phyloP scores from a whole-genome alignment of 2,329 filamentous ascomycete species.

The Diaporthe sp. region DNA sequence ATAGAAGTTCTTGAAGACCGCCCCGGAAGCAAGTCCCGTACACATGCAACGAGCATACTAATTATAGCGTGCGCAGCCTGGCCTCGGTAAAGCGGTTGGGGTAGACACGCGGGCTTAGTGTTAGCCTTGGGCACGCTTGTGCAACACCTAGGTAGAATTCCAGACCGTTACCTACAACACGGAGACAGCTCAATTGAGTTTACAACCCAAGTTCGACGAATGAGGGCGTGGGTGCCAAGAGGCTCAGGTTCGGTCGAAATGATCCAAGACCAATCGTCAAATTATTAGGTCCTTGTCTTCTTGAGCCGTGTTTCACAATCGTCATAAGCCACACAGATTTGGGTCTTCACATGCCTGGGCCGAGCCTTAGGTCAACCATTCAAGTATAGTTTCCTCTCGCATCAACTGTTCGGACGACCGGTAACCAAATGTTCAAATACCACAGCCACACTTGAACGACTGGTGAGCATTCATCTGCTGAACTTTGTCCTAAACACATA shows the following conservation, averaged over 20 bases:
- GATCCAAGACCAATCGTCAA: neutral
- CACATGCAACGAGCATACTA: neutral
- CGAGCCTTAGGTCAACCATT: neutral
- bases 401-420: neutral
- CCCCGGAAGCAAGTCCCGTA: neutral
- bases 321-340: neutral
- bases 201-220: neutral
- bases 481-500: neutral
- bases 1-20: neutral
- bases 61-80: neutral
- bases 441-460: neutral
- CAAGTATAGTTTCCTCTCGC: neutral
- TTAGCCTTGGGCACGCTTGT: neutral
- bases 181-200: neutral
- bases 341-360: neutral
- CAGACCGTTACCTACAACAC: neutral
- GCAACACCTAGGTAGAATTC: neutral
- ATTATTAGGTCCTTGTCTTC: neutral
- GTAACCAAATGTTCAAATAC: neutral
- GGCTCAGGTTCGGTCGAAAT: neutral
- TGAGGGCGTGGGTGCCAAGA: neutral
- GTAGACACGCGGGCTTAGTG: neutral
- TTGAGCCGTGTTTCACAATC: conserved; percentile 5
- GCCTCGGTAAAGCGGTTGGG: conserved; percentile 5
- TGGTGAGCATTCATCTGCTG: neutral